Conservation (phyloP, 2,329 filamentous ascomycete species). For the Fusarium sp. region DNA sequence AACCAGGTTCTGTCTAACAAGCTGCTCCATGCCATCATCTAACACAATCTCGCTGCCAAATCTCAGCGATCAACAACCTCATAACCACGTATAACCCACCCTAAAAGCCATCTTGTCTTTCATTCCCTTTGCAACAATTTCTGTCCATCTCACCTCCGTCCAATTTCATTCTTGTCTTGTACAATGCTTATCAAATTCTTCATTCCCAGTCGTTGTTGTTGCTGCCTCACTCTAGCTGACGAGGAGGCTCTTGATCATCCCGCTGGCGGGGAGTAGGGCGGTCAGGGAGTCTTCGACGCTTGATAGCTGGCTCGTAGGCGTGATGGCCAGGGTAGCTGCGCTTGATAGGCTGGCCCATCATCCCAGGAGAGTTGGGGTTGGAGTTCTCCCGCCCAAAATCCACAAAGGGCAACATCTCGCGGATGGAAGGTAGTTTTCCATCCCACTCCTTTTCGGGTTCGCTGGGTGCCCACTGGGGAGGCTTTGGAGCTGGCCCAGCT, state of each 20-base stretch:
- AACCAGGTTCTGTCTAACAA: slow-evolving; percentile 8
- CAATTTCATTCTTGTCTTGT: not conserved
- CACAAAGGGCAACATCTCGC: slow-evolving; percentile 23
- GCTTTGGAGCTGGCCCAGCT: not conserved
- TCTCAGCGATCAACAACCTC: slow-evolving; percentile 18
- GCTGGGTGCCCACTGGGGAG: not conserved
- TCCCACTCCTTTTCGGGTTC: slow-evolving; percentile 1
- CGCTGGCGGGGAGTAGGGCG: not conserved
- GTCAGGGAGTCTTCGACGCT: slow-evolving; percentile 27
- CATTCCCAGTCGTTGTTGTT: not conserved
- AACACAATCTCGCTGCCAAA: slow-evolving; percentile 1
- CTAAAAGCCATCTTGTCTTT: slow-evolving; percentile 2
- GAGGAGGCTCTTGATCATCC: not conserved
- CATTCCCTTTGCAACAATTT: slow-evolving; percentile 5
- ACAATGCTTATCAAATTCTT: not conserved
- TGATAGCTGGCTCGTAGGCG: slow-evolving; percentile 1
- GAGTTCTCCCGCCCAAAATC: not conserved
- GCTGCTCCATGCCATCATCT: slow-evolving; percentile 7
- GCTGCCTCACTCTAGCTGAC: not conserved
- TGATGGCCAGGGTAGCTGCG: slow-evolving; percentile 3
- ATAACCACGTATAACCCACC: slow-evolving; percentile 6
- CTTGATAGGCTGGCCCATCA: slow-evolving; percentile 1
- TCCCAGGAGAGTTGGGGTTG: not conserved
- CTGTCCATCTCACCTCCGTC: not conserved
- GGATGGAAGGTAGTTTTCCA: slow-evolving; percentile 23